A percentile compares a stretch with the other conserved stretches of the same genome.
Conservation (phyloP, 164 flowering plant species). For the Macadamia integrifolia region DNA sequence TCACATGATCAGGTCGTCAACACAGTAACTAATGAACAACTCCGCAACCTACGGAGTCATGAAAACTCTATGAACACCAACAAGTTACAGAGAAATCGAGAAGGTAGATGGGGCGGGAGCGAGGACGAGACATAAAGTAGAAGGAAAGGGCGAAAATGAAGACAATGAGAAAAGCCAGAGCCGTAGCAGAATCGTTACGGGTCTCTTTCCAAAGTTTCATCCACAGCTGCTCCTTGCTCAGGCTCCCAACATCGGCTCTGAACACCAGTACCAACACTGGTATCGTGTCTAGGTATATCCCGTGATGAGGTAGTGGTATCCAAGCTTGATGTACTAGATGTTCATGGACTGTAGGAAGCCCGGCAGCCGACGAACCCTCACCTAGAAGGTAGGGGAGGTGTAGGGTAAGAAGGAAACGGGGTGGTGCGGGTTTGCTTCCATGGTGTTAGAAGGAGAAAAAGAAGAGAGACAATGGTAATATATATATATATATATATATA, state of each 20-base stretch:
- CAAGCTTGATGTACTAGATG: constrained; percentile 82
- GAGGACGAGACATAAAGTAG: constrained; percentile 73
- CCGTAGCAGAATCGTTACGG: constrained; percentile 59
- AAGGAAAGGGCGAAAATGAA: constrained; percentile 60
- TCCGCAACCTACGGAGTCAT: too few species aligned
- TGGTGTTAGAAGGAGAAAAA: too few species aligned
- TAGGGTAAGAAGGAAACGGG: too few species aligned
- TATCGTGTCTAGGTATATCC: constrained; percentile 59
- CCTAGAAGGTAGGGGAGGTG: constrained; percentile 72
- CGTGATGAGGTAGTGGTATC: constrained; percentile 83
- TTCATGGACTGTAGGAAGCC: constrained; percentile 82
- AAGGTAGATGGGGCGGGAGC: constrained; percentile 69
- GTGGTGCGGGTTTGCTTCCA: too few species aligned
- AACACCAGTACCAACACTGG: constrained; percentile 66
- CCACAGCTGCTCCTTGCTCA: constrained; percentile 73
- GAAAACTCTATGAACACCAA: too few species aligned
- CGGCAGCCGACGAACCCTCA: constrained; percentile 75
- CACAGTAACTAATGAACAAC: too few species aligned
- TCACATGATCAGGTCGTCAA: constrained; percentile 58
- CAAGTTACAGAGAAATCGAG: constrained; percentile 80
- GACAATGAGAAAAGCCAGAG: constrained; percentile 48
- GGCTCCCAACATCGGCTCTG: constrained; percentile 74
- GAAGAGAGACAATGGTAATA: too few species aligned
- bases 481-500: too few species aligned
- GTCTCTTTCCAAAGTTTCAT: constrained; percentile 63